Base-by-base conservation (phyloP, 805 yeast species). In the Suhomyces canberraensis region DNA sequence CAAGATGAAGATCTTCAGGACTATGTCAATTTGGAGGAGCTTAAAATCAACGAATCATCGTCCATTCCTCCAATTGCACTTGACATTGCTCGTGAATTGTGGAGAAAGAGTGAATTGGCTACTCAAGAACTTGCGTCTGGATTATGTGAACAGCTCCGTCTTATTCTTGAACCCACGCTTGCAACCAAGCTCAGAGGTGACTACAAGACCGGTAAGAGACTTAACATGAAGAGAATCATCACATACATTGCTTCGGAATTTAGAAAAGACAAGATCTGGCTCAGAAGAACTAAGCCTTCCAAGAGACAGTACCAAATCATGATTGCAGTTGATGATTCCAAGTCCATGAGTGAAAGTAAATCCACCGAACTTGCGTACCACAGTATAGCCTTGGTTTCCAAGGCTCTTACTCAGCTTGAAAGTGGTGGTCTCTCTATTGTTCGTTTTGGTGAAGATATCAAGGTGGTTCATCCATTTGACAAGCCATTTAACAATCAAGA, bases 261-360 rank as follows among this genome's bases (percentile, higher is more conserved):
- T 77, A 81, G 95, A 54, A 93, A 93, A 60, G 99, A 93, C 61
- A 93, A 93, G 71, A 93, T 93, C 40, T 93, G 99, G 99, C 75
- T 93, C 65, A 79, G 96, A 58, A 79, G 99, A 62, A 89, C 97
- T 5, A 91, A 93, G 57, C 99, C 99, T 39, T 85, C 95, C 48
- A 93, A 93, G 69, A 81, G 99, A 53, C 93, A 90, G 58, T 93
- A 93, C 60, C 98, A 93, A 67, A 86, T 93, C 44, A 86, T 95
- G 96, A 84, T 93, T 47, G 90, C 98, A 1, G 84, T 93, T 32
- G 99, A 93, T 66, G 96, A 93, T 58, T 93, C 98, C 20, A 89
- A 87, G 60, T 91, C 98, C 1, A 93, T 93, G 99, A 79, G 90
- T 39, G 98, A 91, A 60, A 84, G 96, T 16, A 79, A 83, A 47